Percentiles rank a stretch among this genome's conserved stretches.
Conservation (phyloP, 371 early-diverging fungal genomes). For the Apophysomyces variabilis region DNA sequence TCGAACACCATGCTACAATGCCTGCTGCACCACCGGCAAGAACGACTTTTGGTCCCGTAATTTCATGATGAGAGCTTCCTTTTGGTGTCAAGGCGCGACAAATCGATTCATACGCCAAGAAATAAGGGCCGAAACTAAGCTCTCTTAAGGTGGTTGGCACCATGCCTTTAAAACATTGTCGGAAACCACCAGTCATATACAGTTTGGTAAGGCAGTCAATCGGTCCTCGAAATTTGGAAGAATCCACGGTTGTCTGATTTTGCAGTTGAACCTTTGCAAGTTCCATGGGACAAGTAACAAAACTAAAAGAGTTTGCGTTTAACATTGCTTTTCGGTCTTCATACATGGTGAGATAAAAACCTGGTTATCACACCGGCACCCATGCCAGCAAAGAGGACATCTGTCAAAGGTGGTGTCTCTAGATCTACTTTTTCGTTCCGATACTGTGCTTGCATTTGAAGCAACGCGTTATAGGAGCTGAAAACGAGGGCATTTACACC, state of each 20-base stretch:
- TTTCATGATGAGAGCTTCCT: slow-evolving; percentile 31
- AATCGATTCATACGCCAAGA: slow-evolving; percentile 72
- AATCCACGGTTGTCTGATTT: slow-evolving; percentile 42
- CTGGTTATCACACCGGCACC: slow-evolving; percentile 69
- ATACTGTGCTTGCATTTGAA: slow-evolving; percentile 50
- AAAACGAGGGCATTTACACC: slow-evolving; percentile 69
- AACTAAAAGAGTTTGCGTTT: slow-evolving; percentile 28
- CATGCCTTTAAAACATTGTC: slow-evolving; percentile 71
- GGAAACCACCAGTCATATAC: slow-evolving; percentile 59
- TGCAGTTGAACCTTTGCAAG: slow-evolving; percentile 70
- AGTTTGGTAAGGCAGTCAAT: slow-evolving; percentile 66
- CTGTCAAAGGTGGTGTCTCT: slow-evolving; percentile 36
- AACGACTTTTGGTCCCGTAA: slow-evolving; percentile 60
- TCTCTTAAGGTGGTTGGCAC: slow-evolving; percentile 69
- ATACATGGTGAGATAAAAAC: slow-evolving; percentile 26
- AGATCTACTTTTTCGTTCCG: slow-evolving; percentile 29
- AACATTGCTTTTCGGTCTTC: background rate
- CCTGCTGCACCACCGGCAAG: slow-evolving; percentile 81
- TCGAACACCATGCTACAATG: slow-evolving; percentile 78
- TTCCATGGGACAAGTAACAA: slow-evolving; percentile 69
- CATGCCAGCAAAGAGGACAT: slow-evolving; percentile 67
- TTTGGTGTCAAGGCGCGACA: slow-evolving; percentile 46
- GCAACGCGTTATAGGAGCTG: slow-evolving; percentile 65
- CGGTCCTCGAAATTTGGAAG: slow-evolving; percentile 48
- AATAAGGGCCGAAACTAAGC: slow-evolving; percentile 81